A percentile compares a stretch with the other conserved stretches of the same genome.
These are phyloP conservation scores for Pseudoperonospora humuli DNA, from an alignment of 352 stramenopile genomes.

Conservation along the genomic window DNA sequence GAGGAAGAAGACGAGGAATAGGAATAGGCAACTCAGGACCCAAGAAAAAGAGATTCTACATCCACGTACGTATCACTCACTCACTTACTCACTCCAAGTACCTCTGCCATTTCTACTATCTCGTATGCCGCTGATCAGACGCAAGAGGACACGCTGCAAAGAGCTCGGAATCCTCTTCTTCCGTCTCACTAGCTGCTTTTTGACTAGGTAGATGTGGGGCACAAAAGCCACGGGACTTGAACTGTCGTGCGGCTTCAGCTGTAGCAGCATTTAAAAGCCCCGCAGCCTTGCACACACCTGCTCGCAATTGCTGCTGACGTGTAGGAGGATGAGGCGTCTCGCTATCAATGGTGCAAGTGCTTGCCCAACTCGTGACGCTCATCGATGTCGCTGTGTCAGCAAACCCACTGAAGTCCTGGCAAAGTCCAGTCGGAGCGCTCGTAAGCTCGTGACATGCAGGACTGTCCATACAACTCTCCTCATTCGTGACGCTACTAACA, in stretches of 20 bases:
- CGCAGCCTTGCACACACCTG: conserved; percentile 38
- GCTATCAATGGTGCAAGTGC: conserved; percentile 1
- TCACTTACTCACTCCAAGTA: too few relatives aligned
- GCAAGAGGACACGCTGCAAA: conserved; percentile 3
- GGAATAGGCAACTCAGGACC: conserved; percentile 7
- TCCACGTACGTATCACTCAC: conserved; percentile 18
- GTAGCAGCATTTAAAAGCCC: conserved; percentile 42
- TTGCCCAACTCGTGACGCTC: conserved; percentile 9
- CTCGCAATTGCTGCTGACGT: conserved; percentile 31
- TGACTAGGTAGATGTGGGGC: conserved; percentile 12
- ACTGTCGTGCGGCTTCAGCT: conserved; percentile 41
- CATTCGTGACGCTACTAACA: conserved; percentile 34
- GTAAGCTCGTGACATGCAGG: conserved; percentile 16
- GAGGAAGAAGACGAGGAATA: conserved; percentile 16
- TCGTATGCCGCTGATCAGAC: conserved; percentile 3
- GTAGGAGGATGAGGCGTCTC: conserved; percentile 5
- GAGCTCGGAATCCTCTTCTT: conserved; percentile 32
- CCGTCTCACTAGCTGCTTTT: conserved; percentile 29
- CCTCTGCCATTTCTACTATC: conserved; percentile 10
- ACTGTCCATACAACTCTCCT: conserved; percentile 41
- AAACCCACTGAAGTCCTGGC: conserved; percentile 18
- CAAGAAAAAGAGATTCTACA: too few relatives aligned
- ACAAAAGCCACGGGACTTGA: conserved; percentile 30
- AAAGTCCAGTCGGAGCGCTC: conserved; percentile 7
- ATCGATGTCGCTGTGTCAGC: conserved; percentile 7